Conservation (phyloP, 2,329 filamentous ascomycete species). For the Hortaea sp. region DNA sequence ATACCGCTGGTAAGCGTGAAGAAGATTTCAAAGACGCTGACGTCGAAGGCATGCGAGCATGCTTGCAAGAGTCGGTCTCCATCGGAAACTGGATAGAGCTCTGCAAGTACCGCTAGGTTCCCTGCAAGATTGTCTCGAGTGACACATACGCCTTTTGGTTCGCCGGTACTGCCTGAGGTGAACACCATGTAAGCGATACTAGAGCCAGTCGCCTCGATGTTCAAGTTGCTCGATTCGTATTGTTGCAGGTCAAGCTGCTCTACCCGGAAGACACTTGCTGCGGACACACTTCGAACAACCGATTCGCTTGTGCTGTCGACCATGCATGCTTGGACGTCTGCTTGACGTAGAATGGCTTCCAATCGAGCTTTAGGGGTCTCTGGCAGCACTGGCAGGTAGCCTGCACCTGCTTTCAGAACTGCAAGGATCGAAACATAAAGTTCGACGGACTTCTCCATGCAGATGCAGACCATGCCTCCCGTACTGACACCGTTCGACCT, state of each 20-base stretch:
- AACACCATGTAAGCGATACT: conserved; percentile 65
- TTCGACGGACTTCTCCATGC: conserved; percentile 65
- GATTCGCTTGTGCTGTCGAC: conserved; percentile 16
- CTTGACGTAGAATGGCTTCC: conserved; percentile 51
- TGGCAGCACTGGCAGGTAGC: conserved; percentile 69
- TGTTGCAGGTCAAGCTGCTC: conserved; percentile 19
- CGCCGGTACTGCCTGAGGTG: conserved; percentile 73
- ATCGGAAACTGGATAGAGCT: conserved; percentile 51
- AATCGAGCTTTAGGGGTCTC: conserved; percentile 56
- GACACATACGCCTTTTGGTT: conserved; percentile 69
- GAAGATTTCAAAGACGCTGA: conserved; percentile 86
- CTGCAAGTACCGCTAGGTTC: conserved; percentile 58
- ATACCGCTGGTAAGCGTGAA: conserved; percentile 72
- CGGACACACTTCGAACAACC: conserved; percentile 7
- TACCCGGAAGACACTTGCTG: conserved; percentile 18
- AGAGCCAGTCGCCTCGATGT: conserved; percentile 31
- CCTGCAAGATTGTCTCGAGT: conserved; percentile 66
- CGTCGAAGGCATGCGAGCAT: conserved; percentile 75
- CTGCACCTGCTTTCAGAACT: conserved; percentile 62
- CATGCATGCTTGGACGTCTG: conserved; percentile 42
- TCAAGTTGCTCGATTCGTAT: conserved; percentile 30
- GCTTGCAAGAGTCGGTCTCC: conserved; percentile 63
- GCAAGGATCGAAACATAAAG: conserved; percentile 68
- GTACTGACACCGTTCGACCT: conserved; percentile 34
- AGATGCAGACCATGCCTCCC: conserved; percentile 57